Evolutionary conservation across 371 early-diverging fungal genomes (phyloP), one percentile per base, ranked within the genome.

Genomic region (Furculomyces boomerangus): DNA sequence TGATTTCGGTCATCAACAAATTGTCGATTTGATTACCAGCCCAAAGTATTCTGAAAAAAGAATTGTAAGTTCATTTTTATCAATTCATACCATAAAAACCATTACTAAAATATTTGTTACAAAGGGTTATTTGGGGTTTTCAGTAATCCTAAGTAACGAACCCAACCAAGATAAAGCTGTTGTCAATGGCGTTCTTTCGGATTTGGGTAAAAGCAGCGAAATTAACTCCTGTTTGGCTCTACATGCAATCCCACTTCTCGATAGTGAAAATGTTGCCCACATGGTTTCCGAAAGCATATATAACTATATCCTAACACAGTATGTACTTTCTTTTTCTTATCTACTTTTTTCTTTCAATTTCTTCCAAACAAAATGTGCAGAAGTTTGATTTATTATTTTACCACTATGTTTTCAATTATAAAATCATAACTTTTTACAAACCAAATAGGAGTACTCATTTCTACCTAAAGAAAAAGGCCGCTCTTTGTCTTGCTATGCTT

Each of bases 401-500:
- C 35, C 18, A 10, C 35, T 35, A 35, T 35, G 18, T 35, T 35
- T 18, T 35, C 18, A 46, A 5, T 46, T n/a, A 24, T 20, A 25
- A 46, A 46, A 46, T 8, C 22, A 10, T 46, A 13, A 28, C 46
- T 18, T 35, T 35, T 35, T 18, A 10, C 18, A 10, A 10, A 35
- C 7, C 18, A 10, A 35, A 53, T 64, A 84, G 83, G 37, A 76
- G 79, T 43, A 79, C 81, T 37, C 75, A 76, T 58, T 78, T 77
- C 55, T 91, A 90, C 75, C 86, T 92, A 43, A 89, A 86, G 59
- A 97, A 97, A 71, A 97, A 97, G 75, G 93, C 96, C 0, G 94
- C 93, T 20, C 70, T 97, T 53, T 90, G 91, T 35, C 68, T 97
- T 55, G 66, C 94, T 50, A 80, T 90, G 27, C 66, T 97, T 47